Evolutionary conservation across 441 rosid species (phyloP), one percentile per base, ranked within the genome.

Genomic region (Aleurites moluccanus): DNA sequence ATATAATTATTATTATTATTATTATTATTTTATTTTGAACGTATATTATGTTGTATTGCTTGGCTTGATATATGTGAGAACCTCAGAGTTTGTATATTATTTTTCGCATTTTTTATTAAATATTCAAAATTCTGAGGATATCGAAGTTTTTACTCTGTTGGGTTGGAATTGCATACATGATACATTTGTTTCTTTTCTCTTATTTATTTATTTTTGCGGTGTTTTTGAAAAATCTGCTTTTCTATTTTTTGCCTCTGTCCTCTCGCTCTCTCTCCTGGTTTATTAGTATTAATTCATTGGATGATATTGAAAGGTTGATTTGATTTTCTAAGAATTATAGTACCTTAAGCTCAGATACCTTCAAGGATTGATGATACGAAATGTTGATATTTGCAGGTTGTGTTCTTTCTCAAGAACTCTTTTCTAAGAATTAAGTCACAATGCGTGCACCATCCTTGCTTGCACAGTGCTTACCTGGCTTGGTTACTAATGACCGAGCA

Each of bases 371-470:
- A 14, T 75, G 42, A 75, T 77, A 73, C 52, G 60, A 52, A 64
- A 60, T 59, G 18, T 72, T 79, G 78, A 42, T 59, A 7, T 59
- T 73, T 80, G 77, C 80, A 88, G 87, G 79, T 64, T 77, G 16
- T 76, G 35, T 45, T 66, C 77, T 52, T 62, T 45, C 64, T 75
- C 66, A 70, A 64, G 71, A 25, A 56, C 69, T 74, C 8, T 4
- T 55, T 75, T 72, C 21, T 40, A 49, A 77, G 63, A 67, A 70
- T 28, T 30, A n/a, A 62, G 77, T 35, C 8, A 85, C 73, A 72
- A 90, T 92, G 96, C 98, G 96, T 75, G 89, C 99, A 33, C 93
- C 98, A 18, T 88, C 99, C 2, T 78, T 95, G 85, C 84, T 95
- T 72, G 88, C 92, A 61, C 97, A 92, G 82, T 95, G 98, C 83